These are phyloP conservation scores for Silene uniflora DNA, from an alignment of 148 eudicot genomes.

Conservation along the genomic window DNA sequence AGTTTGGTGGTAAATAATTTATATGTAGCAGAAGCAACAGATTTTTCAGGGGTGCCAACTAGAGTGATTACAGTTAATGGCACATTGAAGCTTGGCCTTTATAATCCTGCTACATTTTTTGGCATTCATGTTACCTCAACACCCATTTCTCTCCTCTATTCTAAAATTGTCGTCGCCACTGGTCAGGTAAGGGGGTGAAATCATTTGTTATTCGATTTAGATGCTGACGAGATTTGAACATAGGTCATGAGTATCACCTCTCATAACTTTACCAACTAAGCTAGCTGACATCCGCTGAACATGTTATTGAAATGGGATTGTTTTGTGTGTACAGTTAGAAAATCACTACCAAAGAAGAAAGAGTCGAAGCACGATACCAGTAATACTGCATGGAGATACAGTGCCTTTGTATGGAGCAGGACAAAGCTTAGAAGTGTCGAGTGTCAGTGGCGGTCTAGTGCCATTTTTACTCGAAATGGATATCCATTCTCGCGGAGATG, in stretches of 20 bases:
- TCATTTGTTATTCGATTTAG: too few relatives aligned
- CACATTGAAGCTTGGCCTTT: conserved; percentile 56
- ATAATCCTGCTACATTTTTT: conserved; percentile 90
- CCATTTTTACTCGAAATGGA: conserved; percentile 61
- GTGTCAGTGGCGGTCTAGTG: conserved; percentile 31
- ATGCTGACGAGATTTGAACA: too few relatives aligned
- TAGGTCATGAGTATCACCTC: too few relatives aligned
- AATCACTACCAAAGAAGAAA: conserved; percentile 81
- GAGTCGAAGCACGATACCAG: conserved; percentile 42
- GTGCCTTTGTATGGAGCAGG: conserved; percentile 97
- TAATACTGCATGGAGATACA: conserved; percentile 51
- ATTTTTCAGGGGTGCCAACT: conserved; percentile 75
- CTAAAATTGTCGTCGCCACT: conserved; percentile 64
- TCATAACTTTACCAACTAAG: too few relatives aligned
- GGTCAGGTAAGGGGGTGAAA: conserved; percentile 53
- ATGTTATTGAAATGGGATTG: background rate
- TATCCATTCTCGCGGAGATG: conserved; percentile 51
- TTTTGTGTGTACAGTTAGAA: conserved; percentile 39
- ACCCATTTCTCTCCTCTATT: conserved; percentile 66
- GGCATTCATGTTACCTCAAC: conserved; percentile 78
- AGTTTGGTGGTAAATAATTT: conserved; percentile 60
- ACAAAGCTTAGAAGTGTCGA: conserved; percentile 39
- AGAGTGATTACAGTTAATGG: conserved; percentile 66
- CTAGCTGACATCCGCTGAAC: too few relatives aligned
- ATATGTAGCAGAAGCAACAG: conserved; percentile 62